A percentile compares a stretch with the other conserved stretches of the same genome.
phyloP scores from a whole-genome alignment of 2,329 filamentous ascomycete genomes.

The Xylaria multiplex region DNA sequence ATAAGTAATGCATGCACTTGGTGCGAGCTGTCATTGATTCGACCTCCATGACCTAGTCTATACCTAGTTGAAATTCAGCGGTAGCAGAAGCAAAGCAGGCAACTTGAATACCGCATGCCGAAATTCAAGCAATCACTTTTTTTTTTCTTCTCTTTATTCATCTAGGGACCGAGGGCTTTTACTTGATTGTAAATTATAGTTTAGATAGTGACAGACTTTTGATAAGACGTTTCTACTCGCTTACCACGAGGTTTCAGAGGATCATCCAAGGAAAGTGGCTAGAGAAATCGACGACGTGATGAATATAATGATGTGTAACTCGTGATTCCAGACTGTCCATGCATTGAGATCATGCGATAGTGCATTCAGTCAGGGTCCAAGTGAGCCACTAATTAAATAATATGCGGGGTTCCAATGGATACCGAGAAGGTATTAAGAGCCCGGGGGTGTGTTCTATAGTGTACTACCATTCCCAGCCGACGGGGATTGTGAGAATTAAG shows the following conservation, averaged over 20 bases:
- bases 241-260: not conserved
- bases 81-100: conserved; percentile 14
- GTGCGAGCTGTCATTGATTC: not conserved
- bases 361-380: conserved; percentile 9
- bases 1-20: not conserved
- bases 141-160: not conserved
- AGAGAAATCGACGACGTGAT: not conserved
- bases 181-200: too few relatives aligned
- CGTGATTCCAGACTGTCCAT: not conserved
- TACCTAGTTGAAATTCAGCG: not conserved
- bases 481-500: not conserved
- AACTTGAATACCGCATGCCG: not conserved
- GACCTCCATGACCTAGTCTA: too few relatives aligned
- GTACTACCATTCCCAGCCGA: not conserved
- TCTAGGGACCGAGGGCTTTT: not conserved
- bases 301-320: not conserved
- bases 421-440: not conserved
- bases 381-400: conserved; percentile 11
- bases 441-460: not conserved
- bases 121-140: not conserved
- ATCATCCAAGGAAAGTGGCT: not conserved
- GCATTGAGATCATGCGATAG: not conserved
- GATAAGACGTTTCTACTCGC: too few relatives aligned
- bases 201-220: not conserved
- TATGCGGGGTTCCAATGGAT: conserved; percentile 17